Conservation (phyloP, 257 asterid genomes). For the Paulownia fortunei region DNA sequence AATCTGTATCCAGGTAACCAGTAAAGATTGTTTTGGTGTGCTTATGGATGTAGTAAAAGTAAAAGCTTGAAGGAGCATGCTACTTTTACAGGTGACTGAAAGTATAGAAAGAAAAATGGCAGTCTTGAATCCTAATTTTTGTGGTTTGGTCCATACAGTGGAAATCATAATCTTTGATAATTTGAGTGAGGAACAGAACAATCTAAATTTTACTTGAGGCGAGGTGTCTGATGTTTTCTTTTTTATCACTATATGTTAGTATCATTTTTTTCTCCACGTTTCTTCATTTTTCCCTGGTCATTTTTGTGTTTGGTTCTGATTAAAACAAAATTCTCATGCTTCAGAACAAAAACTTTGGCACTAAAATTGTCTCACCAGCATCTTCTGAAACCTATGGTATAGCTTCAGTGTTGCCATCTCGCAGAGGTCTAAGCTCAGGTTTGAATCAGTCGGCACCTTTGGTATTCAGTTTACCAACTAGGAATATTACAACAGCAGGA, state of each 20-base stretch:
- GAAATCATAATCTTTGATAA: neutral
- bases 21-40: neutral
- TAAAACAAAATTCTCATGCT: constrained; percentile 7
- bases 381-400: constrained; percentile 38
- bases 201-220: neutral
- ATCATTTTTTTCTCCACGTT: neutral
- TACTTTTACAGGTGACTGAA: neutral
- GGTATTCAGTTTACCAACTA: constrained; percentile 39
- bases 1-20: neutral
- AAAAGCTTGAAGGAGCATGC: neutral
- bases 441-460: constrained; percentile 39
- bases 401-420: constrained; percentile 40
- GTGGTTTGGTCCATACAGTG: neutral
- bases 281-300: neutral
- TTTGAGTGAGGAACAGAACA: neutral
- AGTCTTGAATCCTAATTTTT: neutral
- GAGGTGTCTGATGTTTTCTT: neutral
- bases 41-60: neutral
- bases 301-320: constrained; percentile 28
- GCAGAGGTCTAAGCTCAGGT: constrained; percentile 40
- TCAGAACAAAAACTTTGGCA: constrained; percentile 46
- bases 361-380: constrained; percentile 32
- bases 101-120: neutral
- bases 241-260: neutral
- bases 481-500: constrained; percentile 55